Conservation (phyloP, 1,284 basidiomycete species). For the Cryptococcus amylolentus region DNA sequence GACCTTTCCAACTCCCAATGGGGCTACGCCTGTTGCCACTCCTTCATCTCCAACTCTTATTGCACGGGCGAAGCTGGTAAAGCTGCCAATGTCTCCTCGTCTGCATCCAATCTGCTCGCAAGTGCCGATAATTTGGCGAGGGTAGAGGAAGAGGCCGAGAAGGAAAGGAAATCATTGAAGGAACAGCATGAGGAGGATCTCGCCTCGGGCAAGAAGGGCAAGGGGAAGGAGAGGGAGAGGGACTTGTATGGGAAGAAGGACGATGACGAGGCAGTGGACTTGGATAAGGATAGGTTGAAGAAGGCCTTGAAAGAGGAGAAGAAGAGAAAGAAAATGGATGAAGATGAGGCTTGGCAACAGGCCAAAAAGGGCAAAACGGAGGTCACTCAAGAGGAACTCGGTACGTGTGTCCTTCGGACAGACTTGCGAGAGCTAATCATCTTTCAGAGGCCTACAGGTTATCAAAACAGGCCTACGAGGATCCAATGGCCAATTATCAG, state of each 20-base stretch:
- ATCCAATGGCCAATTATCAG: conserved; percentile 51
- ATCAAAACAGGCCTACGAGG: conserved; percentile 43
- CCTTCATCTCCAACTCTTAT: conserved; percentile 78
- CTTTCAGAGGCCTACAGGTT: conserved; percentile 48
- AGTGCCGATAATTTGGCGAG: conserved; percentile 43
- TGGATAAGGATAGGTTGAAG: conserved; percentile 66
- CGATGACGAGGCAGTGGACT: conserved; percentile 63
- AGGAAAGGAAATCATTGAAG: conserved; percentile 40
- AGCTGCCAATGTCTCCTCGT: conserved; percentile 67
- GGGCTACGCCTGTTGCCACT: conserved; percentile 97
- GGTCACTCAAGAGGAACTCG: conserved; percentile 88
- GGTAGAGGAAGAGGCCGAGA: conserved; percentile 31
- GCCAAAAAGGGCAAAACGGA: conserved; percentile 57
- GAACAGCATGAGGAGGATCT: conserved; percentile 44
- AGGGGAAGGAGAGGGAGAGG: conserved; percentile 51
- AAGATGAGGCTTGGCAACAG: conserved; percentile 53
- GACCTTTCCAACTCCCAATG: conserved; percentile 66
- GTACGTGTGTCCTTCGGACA: conserved; percentile 53
- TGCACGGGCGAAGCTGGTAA: conserved; percentile 89
- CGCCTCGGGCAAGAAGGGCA: conserved; percentile 30
- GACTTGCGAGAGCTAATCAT: not conserved
- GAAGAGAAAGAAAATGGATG: conserved; percentile 64
- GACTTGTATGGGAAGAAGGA: conserved; percentile 58
- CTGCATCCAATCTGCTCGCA: conserved; percentile 63
- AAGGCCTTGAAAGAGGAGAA: conserved; percentile 72